Evolutionary conservation across 257 asterid species (phyloP).

Genomic region (Coffea canephora): DNA sequence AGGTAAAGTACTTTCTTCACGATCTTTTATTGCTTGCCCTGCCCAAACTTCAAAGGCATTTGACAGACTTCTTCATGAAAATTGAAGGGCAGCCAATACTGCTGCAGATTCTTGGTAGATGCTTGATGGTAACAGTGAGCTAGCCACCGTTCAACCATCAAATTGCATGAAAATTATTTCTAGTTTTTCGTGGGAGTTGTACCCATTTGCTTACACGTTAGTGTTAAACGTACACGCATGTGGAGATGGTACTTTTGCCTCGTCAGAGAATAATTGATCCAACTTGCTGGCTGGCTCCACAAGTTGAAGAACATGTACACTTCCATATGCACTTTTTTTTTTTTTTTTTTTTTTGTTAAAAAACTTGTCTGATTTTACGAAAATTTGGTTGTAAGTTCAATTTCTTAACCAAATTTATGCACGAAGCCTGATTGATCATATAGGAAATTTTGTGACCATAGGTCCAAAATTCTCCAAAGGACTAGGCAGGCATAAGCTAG

Average conservation of each 20-base stretch:
- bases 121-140: slow-evolving; percentile 6
- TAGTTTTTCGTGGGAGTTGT: no score
- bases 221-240: slow-evolving; percentile 7
- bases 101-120: not conserved
- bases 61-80: no score
- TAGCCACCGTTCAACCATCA: not conserved
- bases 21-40: not conserved
- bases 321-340: not conserved
- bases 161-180: slow-evolving; percentile 1
- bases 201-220: not conserved
- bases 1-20: not conserved
- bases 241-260: slow-evolving; percentile 7
- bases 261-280: not conserved
- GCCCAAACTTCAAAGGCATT: not conserved
- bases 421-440: not conserved
- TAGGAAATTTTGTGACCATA: not conserved
- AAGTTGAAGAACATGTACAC: slow-evolving; percentile 1
- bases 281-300: slow-evolving; percentile 16
- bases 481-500: not conserved
- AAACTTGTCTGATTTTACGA: not conserved
- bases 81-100: no score
- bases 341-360: no score
- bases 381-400: not conserved
- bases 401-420: not conserved
- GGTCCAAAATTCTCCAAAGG: not conserved